Evolutionary conservation across 257 asterid genomes (phyloP).

Genomic region (Rauvolfia tetraphylla): DNA sequence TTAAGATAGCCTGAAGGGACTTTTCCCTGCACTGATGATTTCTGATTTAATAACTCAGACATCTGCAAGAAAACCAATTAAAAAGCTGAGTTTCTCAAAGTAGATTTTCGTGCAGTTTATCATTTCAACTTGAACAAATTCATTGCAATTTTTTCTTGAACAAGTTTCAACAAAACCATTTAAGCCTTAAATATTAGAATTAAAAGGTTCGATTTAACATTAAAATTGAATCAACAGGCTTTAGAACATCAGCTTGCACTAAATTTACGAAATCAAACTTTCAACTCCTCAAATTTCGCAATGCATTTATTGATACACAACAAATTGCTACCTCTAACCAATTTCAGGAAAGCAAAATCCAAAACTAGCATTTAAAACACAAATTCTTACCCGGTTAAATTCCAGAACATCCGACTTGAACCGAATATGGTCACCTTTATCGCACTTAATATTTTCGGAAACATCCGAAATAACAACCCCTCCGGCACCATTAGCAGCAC

Average conservation of each 20-base stretch:
- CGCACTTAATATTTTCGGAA: slow-evolving; percentile 74
- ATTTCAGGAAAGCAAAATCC: not conserved
- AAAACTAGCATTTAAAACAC: not conserved
- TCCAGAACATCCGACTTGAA: slow-evolving; percentile 95
- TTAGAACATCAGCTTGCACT: not conserved
- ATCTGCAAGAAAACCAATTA: slow-evolving; percentile 49
- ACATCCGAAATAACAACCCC: slow-evolving; percentile 62
- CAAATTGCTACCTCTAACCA: not conserved
- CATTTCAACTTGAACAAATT: not conserved
- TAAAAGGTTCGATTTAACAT: not conserved
- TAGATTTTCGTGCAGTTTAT: not conserved
- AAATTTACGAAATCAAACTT: not conserved
- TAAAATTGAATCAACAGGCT: not conserved
- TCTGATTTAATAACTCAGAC: slow-evolving; percentile 94
- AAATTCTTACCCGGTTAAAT: slow-evolving; percentile 65
- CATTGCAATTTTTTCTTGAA: not conserved
- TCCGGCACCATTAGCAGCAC: slow-evolving; percentile 24
- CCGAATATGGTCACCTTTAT: slow-evolving; percentile 88
- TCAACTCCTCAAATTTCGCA: not conserved
- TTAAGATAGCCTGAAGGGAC: slow-evolving; percentile 91
- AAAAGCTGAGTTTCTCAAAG: not conserved
- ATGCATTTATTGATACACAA: not conserved
- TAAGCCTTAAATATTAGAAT: not conserved
- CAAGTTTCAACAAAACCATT: not conserved
- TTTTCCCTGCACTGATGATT: slow-evolving; percentile 83